Evolutionary conservation across 2,329 filamentous ascomycete genomes (phyloP).

Genomic region (Bimuria novae-zelandiae): DNA sequence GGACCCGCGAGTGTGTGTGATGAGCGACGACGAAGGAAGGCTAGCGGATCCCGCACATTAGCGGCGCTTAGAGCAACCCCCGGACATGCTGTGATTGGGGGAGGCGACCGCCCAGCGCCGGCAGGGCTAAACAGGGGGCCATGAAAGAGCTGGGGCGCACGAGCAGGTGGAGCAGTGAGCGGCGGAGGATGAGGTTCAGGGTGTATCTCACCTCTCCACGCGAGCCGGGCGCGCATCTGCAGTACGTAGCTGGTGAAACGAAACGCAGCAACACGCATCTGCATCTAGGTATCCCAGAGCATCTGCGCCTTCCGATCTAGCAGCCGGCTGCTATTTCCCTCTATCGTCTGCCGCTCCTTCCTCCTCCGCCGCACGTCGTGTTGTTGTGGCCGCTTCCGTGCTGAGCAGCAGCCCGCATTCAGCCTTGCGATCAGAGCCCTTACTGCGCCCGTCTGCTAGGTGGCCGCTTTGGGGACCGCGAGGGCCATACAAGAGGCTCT

Average conservation of each 20-base stretch:
- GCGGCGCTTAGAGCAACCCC: conserved; percentile 23
- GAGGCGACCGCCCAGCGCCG: conserved; percentile 11
- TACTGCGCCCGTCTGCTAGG: conserved; percentile 12
- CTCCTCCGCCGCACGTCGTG: conserved; percentile 19
- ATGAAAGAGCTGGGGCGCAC: conserved; percentile 13
- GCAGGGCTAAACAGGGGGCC: conserved; percentile 14
- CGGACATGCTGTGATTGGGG: not conserved
- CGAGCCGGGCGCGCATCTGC: conserved; percentile 11
- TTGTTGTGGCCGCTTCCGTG: conserved; percentile 24
- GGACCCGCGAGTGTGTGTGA: conserved; percentile 3
- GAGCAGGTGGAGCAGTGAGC: conserved; percentile 19
- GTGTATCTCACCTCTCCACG: conserved; percentile 2
- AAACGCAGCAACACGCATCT: conserved; percentile 9
- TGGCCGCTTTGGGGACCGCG: conserved; percentile 15
- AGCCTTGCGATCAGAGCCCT: conserved; percentile 24
- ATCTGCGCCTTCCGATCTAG: conserved; percentile 14
- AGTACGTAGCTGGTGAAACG: conserved; percentile 19
- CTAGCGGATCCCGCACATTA: conserved; percentile 14
- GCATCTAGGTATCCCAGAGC: conserved; percentile 8
- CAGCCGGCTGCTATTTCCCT: conserved; percentile 27
- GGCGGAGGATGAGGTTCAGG: not conserved
- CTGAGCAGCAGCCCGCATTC: conserved; percentile 12
- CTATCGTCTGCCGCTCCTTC: conserved; percentile 18
- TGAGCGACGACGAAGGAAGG: conserved; percentile 8
- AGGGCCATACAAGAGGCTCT: conserved; percentile 14